A percentile compares a stretch with the other conserved stretches of the same genome.
These are phyloP conservation scores for Cadophora gregata DNA, from an alignment of 2,329 filamentous ascomycete genomes.

Conservation along the genomic window DNA sequence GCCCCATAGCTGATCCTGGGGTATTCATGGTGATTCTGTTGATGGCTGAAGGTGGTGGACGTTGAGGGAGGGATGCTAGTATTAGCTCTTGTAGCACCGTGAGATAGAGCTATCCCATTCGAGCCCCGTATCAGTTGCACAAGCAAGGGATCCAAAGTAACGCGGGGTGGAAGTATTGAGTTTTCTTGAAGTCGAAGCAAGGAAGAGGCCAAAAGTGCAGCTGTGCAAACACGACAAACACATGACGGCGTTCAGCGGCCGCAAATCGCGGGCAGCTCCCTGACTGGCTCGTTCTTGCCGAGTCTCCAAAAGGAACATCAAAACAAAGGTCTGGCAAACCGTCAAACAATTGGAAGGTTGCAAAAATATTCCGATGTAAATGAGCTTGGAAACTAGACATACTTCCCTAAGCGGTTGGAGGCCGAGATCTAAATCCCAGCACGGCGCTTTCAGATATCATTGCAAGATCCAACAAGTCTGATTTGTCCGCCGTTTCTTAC, in stretches of 20 bases:
- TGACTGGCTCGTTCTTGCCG: not conserved
- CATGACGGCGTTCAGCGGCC: constrained; percentile 12
- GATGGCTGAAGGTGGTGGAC: not conserved
- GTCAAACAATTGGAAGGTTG: too few relatives aligned
- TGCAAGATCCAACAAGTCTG: too few relatives aligned
- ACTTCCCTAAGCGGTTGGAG: too few relatives aligned
- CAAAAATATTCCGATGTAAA: too few relatives aligned
- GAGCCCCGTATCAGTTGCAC: not conserved
- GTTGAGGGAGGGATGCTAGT: not conserved
- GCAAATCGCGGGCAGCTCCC: constrained; percentile 2
- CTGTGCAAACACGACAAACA: constrained; percentile 18
- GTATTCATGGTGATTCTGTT: constrained; percentile 21
- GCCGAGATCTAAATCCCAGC: too few relatives aligned
- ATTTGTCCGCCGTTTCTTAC: too few relatives aligned
- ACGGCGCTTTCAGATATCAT: too few relatives aligned
- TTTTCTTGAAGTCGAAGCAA: constrained; percentile 1
- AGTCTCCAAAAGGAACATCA: not conserved
- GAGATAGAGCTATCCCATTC: not conserved
- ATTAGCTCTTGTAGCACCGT: not conserved
- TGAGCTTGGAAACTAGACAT: too few relatives aligned
- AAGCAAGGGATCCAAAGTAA: not conserved
- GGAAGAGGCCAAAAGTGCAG: not conserved
- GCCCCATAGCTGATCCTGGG: constrained; percentile 19
- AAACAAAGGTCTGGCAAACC: not conserved
- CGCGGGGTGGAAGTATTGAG: not conserved